A percentile compares a stretch with the other conserved stretches of the same genome.
These are phyloP conservation scores for Mortierella claussenii DNA, from an alignment of 192 early-diverging fungal species.

Conservation along the genomic window DNA sequence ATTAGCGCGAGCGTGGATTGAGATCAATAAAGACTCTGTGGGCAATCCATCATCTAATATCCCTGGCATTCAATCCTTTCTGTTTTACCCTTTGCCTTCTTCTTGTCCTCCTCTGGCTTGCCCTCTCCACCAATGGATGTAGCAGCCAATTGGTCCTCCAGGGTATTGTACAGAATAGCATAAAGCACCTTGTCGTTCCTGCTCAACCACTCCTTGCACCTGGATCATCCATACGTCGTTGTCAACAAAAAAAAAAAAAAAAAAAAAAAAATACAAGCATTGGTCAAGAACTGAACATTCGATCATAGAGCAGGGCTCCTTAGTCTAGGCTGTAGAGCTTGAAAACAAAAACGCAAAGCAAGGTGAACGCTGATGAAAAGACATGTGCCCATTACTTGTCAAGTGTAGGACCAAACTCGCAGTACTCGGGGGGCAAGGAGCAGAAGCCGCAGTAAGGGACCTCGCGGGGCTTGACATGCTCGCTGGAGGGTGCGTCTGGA, in stretches of 20 bases:
- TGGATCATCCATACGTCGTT: slow-evolving; percentile 1
- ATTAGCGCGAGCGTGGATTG: no score
- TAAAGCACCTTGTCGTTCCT: slow-evolving; percentile 33
- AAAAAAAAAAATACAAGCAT: neutral
- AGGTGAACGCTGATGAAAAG: neutral
- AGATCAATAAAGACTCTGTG: no score
- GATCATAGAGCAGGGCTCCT: neutral
- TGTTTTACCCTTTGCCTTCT: slow-evolving; percentile 61
- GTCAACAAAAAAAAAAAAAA: neutral
- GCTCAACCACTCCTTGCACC: slow-evolving; percentile 54
- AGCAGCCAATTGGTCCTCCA: slow-evolving; percentile 40
- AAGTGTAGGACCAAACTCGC: slow-evolving; percentile 86
- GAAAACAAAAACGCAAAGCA: no score
- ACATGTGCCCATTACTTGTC: slow-evolving; percentile 66
- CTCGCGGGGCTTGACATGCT: slow-evolving; percentile 48
- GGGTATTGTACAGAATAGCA: slow-evolving; percentile 25
- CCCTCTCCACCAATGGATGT: slow-evolving; percentile 31
- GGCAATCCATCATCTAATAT: no score
- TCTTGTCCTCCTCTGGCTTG: slow-evolving; percentile 52
- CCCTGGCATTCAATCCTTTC: no score
- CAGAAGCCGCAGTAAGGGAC: slow-evolving; percentile 52
- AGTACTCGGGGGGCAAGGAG: slow-evolving; percentile 74
- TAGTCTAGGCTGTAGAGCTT: neutral
- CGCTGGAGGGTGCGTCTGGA: slow-evolving; percentile 52
- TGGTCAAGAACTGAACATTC: no score